Evolutionary conservation across 805 yeast species (phyloP).

Genomic region (Teunomyces stri): DNA sequence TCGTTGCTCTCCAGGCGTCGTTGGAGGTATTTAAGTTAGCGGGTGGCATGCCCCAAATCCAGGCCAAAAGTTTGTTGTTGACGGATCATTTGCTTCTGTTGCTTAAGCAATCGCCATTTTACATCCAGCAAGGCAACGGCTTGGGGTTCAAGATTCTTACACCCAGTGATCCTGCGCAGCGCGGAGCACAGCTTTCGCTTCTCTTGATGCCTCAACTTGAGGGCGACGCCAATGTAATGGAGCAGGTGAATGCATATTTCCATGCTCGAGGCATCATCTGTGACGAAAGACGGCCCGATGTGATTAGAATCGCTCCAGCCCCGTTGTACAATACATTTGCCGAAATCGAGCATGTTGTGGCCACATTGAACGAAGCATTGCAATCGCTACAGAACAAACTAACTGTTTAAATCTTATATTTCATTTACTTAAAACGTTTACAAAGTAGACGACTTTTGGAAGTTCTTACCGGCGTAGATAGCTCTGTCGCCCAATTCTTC

Average conservation of each 20-base stretch:
- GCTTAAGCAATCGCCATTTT: constrained; percentile 48
- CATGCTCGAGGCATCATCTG: constrained; percentile 65
- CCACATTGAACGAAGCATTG: constrained; percentile 42
- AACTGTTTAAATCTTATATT: background rate
- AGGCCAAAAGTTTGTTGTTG: constrained; percentile 54
- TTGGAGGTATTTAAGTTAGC: constrained; percentile 54
- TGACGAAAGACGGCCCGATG: constrained; percentile 89
- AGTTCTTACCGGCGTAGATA: constrained; percentile 87
- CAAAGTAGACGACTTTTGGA: constrained; percentile 57
- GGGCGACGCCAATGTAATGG: constrained; percentile 55
- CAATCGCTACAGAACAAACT: constrained; percentile 7
- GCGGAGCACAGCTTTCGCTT: constrained; percentile 86
- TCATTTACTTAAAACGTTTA: constrained; percentile 17
- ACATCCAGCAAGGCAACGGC: constrained; percentile 27
- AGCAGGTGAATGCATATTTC: constrained; percentile 49
- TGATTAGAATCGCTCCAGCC: constrained; percentile 83
- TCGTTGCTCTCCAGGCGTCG: constrained; percentile 68
- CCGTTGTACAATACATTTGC: constrained; percentile 78
- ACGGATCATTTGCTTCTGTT: constrained; percentile 55
- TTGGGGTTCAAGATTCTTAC: constrained; percentile 68
- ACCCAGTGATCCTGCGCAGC: constrained; percentile 50
- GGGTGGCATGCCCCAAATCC: constrained; percentile 63
- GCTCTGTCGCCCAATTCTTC: constrained; percentile 98
- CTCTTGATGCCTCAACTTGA: constrained; percentile 49
- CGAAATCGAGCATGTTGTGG: constrained; percentile 54